Conservation (phyloP, 192 early-diverging fungal genomes). For the Gigaspora rosea region DNA sequence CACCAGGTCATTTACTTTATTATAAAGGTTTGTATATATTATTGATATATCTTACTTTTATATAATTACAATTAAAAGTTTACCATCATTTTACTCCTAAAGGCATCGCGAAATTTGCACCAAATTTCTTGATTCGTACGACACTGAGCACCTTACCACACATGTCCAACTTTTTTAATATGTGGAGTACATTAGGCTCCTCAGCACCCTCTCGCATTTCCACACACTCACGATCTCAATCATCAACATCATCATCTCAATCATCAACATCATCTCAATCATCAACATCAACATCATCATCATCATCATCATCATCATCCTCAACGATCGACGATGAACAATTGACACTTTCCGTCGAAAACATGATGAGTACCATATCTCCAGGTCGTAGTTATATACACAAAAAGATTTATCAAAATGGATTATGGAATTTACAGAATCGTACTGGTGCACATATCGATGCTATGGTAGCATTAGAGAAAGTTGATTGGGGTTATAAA, state of each 20-base stretch:
- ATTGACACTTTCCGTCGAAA: neutral
- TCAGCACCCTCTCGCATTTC: neutral
- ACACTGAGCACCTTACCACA: conserved; percentile 14
- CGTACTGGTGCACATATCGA: conserved; percentile 24
- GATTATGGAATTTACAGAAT: conserved; percentile 28
- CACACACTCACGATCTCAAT: too few species aligned
- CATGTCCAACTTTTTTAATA: conserved; percentile 24
- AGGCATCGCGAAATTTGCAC: conserved; percentile 22
- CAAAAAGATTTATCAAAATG: conserved; percentile 28
- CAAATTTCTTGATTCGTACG: conserved; percentile 31
- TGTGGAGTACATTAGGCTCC: conserved; percentile 22
- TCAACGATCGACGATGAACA: neutral
- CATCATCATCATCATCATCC: neutral
- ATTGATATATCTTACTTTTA: neutral
- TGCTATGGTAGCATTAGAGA: conserved; percentile 28
- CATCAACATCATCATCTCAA: neutral
- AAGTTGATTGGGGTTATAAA: conserved; percentile 25
- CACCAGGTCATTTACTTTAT: conserved; percentile 16
- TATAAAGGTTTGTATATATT: neutral
- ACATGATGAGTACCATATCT: neutral
- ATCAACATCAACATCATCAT: neutral
- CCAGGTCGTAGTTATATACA: conserved; percentile 30
- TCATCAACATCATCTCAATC: neutral
- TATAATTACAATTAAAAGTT: neutral
- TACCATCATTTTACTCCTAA: neutral